Conservation (phyloP, 2,329 filamentous ascomycete species). For the Hypoxylon sp. region DNA sequence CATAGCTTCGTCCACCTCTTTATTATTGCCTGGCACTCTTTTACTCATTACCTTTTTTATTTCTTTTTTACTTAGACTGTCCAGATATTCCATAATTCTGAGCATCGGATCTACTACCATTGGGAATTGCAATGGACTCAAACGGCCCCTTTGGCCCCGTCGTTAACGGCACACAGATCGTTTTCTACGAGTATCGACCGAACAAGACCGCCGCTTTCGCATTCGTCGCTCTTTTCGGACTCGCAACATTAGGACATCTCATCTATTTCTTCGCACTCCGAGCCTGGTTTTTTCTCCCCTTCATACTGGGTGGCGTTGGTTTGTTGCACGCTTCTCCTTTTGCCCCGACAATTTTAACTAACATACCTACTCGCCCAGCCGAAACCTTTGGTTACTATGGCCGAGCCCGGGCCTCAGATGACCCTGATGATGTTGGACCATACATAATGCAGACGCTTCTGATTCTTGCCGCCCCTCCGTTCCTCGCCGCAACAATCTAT, state of each 20-base stretch:
- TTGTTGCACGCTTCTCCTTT: not conserved
- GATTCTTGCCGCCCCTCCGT: conserved; percentile 43
- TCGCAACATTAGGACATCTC: conserved; percentile 36
- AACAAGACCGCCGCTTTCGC: conserved; percentile 29
- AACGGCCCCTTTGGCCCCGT: conserved; percentile 43
- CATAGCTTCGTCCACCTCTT: not conserved
- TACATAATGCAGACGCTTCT: conserved; percentile 49
- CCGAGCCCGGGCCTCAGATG: conserved; percentile 42
- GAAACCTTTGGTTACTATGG: conserved; percentile 48
- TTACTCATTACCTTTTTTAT: not conserved
- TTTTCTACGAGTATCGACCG: conserved; percentile 45
- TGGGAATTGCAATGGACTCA: not conserved
- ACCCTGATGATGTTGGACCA: conserved; percentile 27
- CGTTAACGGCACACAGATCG: conserved; percentile 36
- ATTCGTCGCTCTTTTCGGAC: conserved; percentile 42
- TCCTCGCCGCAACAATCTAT: conserved; percentile 57
- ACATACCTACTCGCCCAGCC: conserved; percentile 18
- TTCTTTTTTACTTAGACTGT: not conserved
- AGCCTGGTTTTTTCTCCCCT: conserved; percentile 44
- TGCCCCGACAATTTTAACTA: not conserved
- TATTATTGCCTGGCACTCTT: not conserved
- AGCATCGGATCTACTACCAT: not conserved
- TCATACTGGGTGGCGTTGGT: conserved; percentile 41
- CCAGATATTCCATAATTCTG: not conserved
- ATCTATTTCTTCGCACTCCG: conserved; percentile 36